phyloP scores from a whole-genome alignment of 257 asterid species.

The Solanum etuberosum region DNA sequence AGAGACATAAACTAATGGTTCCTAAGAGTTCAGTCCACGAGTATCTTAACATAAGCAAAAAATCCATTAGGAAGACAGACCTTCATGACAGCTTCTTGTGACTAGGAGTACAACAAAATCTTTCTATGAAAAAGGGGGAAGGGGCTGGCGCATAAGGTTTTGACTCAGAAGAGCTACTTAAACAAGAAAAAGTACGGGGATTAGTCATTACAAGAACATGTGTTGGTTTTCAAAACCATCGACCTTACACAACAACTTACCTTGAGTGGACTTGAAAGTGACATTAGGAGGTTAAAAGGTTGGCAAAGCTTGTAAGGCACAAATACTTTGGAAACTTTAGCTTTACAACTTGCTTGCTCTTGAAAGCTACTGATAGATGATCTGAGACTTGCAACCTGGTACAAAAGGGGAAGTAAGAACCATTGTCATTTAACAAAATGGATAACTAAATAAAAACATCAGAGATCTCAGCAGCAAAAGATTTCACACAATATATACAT shows the following conservation, averaged over 20 bases:
- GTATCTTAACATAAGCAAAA: neutral
- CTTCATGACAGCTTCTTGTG: neutral
- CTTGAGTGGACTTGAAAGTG: constrained; percentile 86
- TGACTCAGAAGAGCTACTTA: neutral
- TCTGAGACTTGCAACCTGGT: constrained; percentile 89
- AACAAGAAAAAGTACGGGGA: neutral
- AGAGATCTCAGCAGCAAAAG: neutral
- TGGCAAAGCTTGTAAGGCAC: constrained; percentile 77
- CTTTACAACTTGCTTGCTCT: constrained; percentile 91
- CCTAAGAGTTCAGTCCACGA: neutral
- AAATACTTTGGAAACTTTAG: constrained; percentile 49
- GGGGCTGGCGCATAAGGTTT: neutral
- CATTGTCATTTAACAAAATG: neutral
- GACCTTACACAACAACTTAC: constrained; percentile 21
- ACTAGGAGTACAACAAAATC: neutral
- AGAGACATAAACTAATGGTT: neutral
- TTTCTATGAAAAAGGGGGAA: neutral
- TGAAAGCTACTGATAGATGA: constrained; percentile 93
- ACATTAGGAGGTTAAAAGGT: constrained; percentile 54
- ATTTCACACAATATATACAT: neutral
- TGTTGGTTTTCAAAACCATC: neutral
- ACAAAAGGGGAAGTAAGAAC: constrained; percentile 1
- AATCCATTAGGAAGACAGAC: neutral
- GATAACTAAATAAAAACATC: neutral
- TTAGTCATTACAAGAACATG: neutral